Evolutionary conservation across 257 asterid genomes (phyloP), one percentile per base, ranked within the genome.

Genomic region (Solanum rostratum): DNA sequence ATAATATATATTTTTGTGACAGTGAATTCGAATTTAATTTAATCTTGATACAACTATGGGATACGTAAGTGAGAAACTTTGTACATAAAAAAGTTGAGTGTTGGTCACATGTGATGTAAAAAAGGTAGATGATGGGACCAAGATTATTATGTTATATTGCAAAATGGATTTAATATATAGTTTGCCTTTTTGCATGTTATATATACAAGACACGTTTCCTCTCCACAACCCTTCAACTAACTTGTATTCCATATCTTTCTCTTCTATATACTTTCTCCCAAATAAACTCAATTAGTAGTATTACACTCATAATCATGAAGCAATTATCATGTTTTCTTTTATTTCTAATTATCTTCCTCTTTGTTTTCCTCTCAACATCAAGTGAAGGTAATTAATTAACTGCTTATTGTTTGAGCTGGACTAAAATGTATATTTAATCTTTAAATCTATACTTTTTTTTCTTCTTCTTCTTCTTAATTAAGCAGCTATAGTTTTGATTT

Each of bases 121-220:
- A 69, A 20, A 6, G 20, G 70, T 14, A 19, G 86, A 57, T 68
- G 80, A 78, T 82, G 86, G 62, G 76, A 20, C 30, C 62, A 82
- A 63, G 22, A 76, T 76, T 30, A 29, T 37, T 62, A 59, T 41
- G 5, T 33, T 33, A 33, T 33, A 33, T 33, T 57, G 62, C 69
- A 74, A 82, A 29, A 45, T 50, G 41, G 60, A 60, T 19, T 60
- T 73, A 74, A 33, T 33, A 4, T 33, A 33, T 46, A 29, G 83
- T 81, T 33, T 39, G 45, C 5, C 52, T 70, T 29, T 73, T 66
- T 86, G 83, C 79, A 86, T 84, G 85, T 46, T 80, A 85, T 85
- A 66, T 85, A 80, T 84, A 80, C 62, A 55, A 50, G 57, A 74
- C 85, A 85, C 83, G 63, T 86, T 83, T 33, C 70, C 84, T 79